These are phyloP conservation scores for Agroathelia rolfsii DNA, from an alignment of 1,284 basidiomycete genomes.

Conservation along the genomic window DNA sequence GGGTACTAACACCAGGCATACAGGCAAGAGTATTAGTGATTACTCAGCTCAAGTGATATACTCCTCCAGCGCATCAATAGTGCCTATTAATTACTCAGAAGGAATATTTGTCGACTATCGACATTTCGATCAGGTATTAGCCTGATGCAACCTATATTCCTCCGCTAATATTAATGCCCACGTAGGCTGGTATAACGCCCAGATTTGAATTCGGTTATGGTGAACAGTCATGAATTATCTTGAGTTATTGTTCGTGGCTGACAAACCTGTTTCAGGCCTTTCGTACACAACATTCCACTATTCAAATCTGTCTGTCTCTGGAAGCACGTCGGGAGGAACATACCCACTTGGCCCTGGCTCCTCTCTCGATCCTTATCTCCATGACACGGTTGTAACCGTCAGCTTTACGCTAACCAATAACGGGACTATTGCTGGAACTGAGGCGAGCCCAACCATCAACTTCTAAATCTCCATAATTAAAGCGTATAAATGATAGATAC, in stretches of 20 bases:
- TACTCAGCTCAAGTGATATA: constrained; percentile 40
- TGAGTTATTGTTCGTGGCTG: too few relatives aligned
- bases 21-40: constrained; percentile 43
- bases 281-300: constrained; percentile 61
- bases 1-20: too few relatives aligned
- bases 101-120: constrained; percentile 57
- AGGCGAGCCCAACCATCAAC: constrained; percentile 25
- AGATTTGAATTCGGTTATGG: constrained; percentile 63
- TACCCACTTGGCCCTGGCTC: constrained; percentile 33
- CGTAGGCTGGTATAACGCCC: constrained; percentile 39
- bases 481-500: constrained; percentile 24
- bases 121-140: constrained; percentile 43
- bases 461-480: background rate
- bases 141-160: background rate
- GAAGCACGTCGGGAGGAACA: constrained; percentile 28
- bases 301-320: constrained; percentile 31
- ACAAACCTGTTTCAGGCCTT: constrained; percentile 52
- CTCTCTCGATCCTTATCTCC: constrained; percentile 36
- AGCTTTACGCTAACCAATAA: constrained; percentile 36
- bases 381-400: constrained; percentile 33
- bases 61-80: constrained; percentile 18
- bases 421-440: constrained; percentile 35
- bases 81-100: constrained; percentile 36
- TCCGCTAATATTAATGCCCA: constrained; percentile 24
- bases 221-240: constrained; percentile 32